phyloP scores from a whole-genome alignment of 2,329 filamentous ascomycete species.

The Colletotrichum paranaense region DNA sequence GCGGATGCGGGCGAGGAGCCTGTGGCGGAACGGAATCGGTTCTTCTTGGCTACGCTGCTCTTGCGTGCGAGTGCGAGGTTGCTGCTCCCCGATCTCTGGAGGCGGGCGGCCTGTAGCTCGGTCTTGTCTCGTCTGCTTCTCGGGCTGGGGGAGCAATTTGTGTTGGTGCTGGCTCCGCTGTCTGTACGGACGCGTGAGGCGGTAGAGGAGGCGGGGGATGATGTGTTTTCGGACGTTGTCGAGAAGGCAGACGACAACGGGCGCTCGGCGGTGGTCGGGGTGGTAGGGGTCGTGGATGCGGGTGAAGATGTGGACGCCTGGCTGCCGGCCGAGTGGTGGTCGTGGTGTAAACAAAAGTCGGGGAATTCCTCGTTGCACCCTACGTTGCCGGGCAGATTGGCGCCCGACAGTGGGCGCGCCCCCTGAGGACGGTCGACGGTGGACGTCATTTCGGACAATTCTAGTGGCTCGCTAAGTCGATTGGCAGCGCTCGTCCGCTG shows the following conservation, averaged over 20 bases:
- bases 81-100: constrained; percentile 56
- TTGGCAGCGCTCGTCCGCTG: constrained; percentile 34
- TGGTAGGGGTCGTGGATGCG: constrained; percentile 42
- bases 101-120: constrained; percentile 61
- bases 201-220: constrained; percentile 37
- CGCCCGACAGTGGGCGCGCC: constrained; percentile 31
- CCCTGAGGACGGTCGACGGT: constrained; percentile 31
- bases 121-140: constrained; percentile 58
- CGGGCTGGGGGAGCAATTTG: constrained; percentile 43
- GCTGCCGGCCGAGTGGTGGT: constrained; percentile 36
- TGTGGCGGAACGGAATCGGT: constrained; percentile 48
- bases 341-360: constrained; percentile 56
- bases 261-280: constrained; percentile 40
- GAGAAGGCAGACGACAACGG: constrained; percentile 6
- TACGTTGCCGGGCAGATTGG: constrained; percentile 50
- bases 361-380: constrained; percentile 50
- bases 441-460: constrained; percentile 34
- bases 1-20: constrained; percentile 52
- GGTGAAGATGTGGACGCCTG: constrained; percentile 38
- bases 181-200: constrained; percentile 37
- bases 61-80: constrained; percentile 45
- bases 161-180: constrained; percentile 38
- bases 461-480: constrained; percentile 34
- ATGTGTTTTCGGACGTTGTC: constrained; percentile 33
- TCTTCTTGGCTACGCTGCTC: constrained; percentile 43